Conservation (phyloP, 306 rosid species). For the Cicer chorassanicum region DNA sequence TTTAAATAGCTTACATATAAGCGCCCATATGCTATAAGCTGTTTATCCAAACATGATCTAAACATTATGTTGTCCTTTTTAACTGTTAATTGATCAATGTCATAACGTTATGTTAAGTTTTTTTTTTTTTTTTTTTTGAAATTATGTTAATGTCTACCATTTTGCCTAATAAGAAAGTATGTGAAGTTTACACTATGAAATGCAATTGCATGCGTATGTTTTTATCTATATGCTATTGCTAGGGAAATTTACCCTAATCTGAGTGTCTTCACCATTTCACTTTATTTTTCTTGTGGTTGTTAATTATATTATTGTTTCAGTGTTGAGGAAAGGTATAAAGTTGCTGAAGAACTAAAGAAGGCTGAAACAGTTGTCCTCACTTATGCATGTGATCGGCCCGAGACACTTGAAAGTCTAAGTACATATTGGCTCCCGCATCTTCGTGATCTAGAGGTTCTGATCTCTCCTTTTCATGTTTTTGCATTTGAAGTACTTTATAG, state of each 20-base stretch:
- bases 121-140: slow-evolving; percentile 1
- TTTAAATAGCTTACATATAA: no score
- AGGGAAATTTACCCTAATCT: background rate
- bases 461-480: background rate
- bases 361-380: slow-evolving; percentile 96
- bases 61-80: slow-evolving; percentile 3
- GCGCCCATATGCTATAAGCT: no score
- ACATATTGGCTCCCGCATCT: slow-evolving; percentile 94
- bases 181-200: background rate
- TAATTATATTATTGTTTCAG: slow-evolving; percentile 48
- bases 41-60: no score
- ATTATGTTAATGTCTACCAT: slow-evolving; percentile 4
- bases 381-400: slow-evolving; percentile 89
- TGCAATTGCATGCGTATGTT: background rate
- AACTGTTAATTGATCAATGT: slow-evolving; percentile 18
- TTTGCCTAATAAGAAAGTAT: background rate
- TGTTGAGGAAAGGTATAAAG: slow-evolving; percentile 73
- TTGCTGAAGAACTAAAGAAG: slow-evolving; percentile 89
- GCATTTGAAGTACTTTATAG: background rate
- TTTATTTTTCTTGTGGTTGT: background rate
- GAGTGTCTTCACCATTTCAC: background rate
- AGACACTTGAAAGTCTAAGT: slow-evolving; percentile 84
- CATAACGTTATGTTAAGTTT: background rate
- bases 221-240: slow-evolving; percentile 1
- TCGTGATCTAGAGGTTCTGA: slow-evolving; percentile 83